These are phyloP conservation scores for Ustilago cynodontis DNA, from an alignment of 1,284 basidiomycete genomes.

Conservation along the genomic window DNA sequence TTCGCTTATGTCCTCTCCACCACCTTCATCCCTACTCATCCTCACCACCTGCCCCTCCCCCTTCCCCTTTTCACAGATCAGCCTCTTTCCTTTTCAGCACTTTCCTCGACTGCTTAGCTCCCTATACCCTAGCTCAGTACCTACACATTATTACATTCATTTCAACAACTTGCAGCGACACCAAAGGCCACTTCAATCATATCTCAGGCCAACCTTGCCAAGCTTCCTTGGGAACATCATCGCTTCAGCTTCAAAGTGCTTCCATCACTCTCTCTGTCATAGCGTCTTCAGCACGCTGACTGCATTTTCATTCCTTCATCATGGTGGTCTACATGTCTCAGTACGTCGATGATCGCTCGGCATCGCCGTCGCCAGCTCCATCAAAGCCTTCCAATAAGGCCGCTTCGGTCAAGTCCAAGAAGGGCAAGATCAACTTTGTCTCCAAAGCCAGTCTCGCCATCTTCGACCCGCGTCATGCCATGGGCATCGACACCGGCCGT, in stretches of 20 bases:
- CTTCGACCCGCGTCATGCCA: conserved; percentile 64
- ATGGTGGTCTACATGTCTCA: conserved; percentile 47
- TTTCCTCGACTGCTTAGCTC: background rate
- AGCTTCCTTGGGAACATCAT: background rate
- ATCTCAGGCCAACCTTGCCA: background rate
- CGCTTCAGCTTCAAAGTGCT: background rate
- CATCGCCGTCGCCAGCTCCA: conserved; percentile 14
- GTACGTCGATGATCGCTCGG: conserved; percentile 35
- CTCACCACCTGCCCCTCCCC: background rate
- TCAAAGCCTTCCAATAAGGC: conserved; percentile 13
- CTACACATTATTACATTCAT: background rate
- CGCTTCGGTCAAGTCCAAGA: conserved; percentile 34
- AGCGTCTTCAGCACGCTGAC: background rate
- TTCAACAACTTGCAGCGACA: background rate
- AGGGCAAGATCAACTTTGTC: conserved; percentile 63
- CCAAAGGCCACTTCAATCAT: background rate
- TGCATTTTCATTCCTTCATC: background rate
- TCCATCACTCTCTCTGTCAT: too few species aligned
- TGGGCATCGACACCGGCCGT: conserved; percentile 60
- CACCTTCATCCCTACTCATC: conserved; percentile 3
- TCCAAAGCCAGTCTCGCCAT: conserved; percentile 65
- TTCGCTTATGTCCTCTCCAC: background rate
- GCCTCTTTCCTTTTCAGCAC: background rate
- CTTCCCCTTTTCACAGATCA: background rate
- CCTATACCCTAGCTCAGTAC: background rate